These are phyloP conservation scores for Grosmannia huntii DNA, from an alignment of 2,329 filamentous ascomycete genomes.

Conservation along the genomic window DNA sequence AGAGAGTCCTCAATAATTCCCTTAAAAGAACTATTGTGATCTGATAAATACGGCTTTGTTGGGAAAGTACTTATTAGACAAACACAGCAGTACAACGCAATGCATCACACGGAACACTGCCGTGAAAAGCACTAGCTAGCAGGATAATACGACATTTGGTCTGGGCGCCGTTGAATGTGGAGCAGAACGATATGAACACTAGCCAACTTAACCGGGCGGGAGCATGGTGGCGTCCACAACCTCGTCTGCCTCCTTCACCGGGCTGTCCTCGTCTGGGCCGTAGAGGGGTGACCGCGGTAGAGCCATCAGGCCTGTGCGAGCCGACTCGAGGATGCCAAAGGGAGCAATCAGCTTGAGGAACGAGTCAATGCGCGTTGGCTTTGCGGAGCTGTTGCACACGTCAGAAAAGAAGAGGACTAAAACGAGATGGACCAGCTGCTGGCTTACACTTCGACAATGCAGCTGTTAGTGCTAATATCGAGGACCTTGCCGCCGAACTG, in stretches of 20 bases:
- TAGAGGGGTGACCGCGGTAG: constrained; percentile 84
- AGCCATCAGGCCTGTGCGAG: constrained; percentile 92
- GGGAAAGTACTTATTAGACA: too few relatives aligned
- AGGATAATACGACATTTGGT: background rate
- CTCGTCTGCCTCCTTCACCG: constrained; percentile 78
- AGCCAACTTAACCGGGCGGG: constrained; percentile 59
- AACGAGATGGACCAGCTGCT: background rate
- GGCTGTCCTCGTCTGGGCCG: constrained; percentile 53
- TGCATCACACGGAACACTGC: too few relatives aligned
- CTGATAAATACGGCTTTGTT: too few relatives aligned
- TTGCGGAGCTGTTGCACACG: constrained; percentile 55
- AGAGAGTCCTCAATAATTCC: background rate
- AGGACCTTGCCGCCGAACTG: constrained; percentile 96
- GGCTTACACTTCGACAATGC: constrained; percentile 90
- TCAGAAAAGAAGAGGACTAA: constrained; percentile 6
- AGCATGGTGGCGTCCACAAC: constrained; percentile 90
- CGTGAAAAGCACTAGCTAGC: background rate
- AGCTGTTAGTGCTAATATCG: constrained; percentile 96
- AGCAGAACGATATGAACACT: background rate
- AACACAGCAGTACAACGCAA: too few relatives aligned
- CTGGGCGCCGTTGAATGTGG: background rate
- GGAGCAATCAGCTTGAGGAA: constrained; percentile 93
- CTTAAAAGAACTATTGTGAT: too few relatives aligned
- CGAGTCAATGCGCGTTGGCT: constrained; percentile 85
- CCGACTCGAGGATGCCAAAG: constrained; percentile 93